Evolutionary conservation across 371 early-diverging fungal species (phyloP), one percentile per base, ranked within the genome.

Genomic region (Mortierella sp.): DNA sequence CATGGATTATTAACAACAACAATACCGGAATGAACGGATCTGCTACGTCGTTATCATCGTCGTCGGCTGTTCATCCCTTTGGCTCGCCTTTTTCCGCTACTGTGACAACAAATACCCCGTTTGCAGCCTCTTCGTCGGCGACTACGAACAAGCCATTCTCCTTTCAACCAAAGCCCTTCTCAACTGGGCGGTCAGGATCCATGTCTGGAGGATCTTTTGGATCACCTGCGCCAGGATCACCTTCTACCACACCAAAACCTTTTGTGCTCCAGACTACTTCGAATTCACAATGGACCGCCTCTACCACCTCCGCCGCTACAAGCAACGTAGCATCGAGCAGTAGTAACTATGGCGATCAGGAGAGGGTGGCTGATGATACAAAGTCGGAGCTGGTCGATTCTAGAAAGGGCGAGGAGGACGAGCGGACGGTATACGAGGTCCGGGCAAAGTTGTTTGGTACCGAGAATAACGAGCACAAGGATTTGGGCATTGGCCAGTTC

Each of bases 401-500:
- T 7, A 75, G 81, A 4, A 82, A 79, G 41, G 86, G 86, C 2
- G 86, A 86, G 12, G 82, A 86, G 43, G 82, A 56, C 27, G 86
- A 86, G 49, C 32, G 29, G 41, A 86, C 86, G 2, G 80, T 86
- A 21, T 79, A 70, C 70, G 86, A 86, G 71, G 75, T 77, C 6
- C 75, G 82, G 1, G 86, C 86, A 35, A 86, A 82, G 55, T 54
- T 86, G 8, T 86, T 48, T 72, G 72, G 41, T 1, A 35, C 58
- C 8, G 70, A 70, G 29, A 70, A 76, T 32, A 55, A 68, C 2
- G 75, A 76, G 54, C 41, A 58, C 74, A 76, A 79, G 71, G 86
- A 82, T 70, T 27, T 82, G 48, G 87, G 87, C 1, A 63, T 86
- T 18, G 87, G 87, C 6, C 82, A 79, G 55, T 86, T 86, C 78